Evolutionary conservation across 2,329 filamentous ascomycete species (phyloP).

Genomic region (Cladobotryum mycophilum): DNA sequence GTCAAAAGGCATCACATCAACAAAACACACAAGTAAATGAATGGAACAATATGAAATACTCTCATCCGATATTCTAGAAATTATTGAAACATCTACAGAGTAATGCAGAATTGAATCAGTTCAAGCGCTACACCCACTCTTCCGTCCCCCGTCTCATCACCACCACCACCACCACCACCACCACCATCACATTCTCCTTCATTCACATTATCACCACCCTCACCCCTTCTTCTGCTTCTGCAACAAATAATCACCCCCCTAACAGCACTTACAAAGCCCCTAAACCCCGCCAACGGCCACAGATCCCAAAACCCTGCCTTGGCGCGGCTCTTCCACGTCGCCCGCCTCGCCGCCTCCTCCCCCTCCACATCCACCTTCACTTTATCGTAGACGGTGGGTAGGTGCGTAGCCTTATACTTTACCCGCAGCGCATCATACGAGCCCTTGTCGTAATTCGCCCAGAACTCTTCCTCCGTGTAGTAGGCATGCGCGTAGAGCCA

Average conservation of each 20-base stretch:
- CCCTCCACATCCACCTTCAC: conserved; percentile 45
- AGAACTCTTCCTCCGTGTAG: conserved; percentile 63
- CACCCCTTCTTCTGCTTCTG: conserved; percentile 23
- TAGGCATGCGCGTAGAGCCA: conserved; percentile 66
- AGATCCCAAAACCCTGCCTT: conserved; percentile 19
- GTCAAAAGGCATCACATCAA: background rate
- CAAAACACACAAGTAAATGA: background rate
- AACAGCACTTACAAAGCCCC: conserved; percentile 40
- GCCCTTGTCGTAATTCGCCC: conserved; percentile 53
- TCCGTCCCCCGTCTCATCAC: background rate
- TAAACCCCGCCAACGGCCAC: conserved; percentile 41
- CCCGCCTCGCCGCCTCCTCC: conserved; percentile 24
- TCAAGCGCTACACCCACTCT: too few species aligned
- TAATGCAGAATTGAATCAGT: too few species aligned
- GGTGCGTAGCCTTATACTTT: conserved; percentile 51
- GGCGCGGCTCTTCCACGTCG: conserved; percentile 27
- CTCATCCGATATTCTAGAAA: too few species aligned
- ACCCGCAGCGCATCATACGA: conserved; percentile 53
- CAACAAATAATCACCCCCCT: conserved; percentile 41
- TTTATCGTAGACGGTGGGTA: conserved; percentile 64
- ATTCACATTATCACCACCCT: background rate
- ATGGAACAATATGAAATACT: too few species aligned
- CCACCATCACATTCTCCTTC: conserved; percentile 1
- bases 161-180: background rate
- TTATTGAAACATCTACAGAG: too few species aligned